Evolutionary conservation across 1,284 basidiomycete species (phyloP), one percentile per base, ranked within the genome.

Genomic region (Ustilago tritici): DNA sequence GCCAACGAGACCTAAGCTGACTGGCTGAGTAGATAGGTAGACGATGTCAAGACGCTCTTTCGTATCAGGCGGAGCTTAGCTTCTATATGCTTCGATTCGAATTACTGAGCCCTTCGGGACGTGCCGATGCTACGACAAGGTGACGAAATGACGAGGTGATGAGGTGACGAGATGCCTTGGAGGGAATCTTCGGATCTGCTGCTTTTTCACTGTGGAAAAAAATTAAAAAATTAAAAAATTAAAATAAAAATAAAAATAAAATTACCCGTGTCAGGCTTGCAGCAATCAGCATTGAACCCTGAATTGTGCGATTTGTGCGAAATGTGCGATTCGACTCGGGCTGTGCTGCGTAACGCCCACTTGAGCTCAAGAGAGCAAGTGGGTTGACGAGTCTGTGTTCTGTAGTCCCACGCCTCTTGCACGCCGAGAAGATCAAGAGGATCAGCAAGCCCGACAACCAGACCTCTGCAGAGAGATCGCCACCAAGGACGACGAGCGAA

Each of bases 261-360:
- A 49, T 49, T 28, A 23, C 9, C n/a, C 46, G 23, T 50, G 49
- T 50, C 49, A 50, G 28, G 49, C 31, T 50, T 50, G 49, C n/a
- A 49, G n/a, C 6, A 28, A 23, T 49, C n/a, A 49, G n/a, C 3
- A 31, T 49, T 49, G 23, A 49, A 49, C 46, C 46, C 46, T 49
- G 46, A 49, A 49, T 23, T 40, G 15, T 31, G 46, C 23, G n/a
- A 50, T 50, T 50, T 23, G 23, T 23, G 23, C 23, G 23, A 23
- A 23, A 23, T 40, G 15, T 31, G 46, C 23, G n/a, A 50, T 50
- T 50, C 9, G 43, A 46, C 31, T 50, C n/a, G 31, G 49, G 28
- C 49, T 50, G 49, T 50, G 49, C 49, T 50, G 28, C 49, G 28
- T 8, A 31, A 17, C 49, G 49, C 49, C 17, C 54, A 38, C 35